Evolutionary conservation across 2,329 filamentous ascomycete genomes (phyloP).

Genomic region (Trichoderma citrinoviride): DNA sequence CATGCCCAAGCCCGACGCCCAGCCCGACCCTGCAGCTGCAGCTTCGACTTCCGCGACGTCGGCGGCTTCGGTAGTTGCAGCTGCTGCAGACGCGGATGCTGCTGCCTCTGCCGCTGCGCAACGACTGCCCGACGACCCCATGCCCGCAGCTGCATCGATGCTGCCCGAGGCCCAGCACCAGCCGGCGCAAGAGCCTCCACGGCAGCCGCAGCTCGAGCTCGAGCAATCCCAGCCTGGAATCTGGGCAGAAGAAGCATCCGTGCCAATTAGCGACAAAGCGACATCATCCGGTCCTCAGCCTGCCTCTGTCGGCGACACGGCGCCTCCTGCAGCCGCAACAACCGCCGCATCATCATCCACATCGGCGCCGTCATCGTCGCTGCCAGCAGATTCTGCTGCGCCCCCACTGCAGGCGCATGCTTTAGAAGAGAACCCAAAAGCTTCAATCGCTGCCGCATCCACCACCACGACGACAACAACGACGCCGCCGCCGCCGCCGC

Average conservation of each 20-base stretch:
- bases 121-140: not conserved
- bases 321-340: not conserved
- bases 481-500: constrained; percentile 24
- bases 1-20: constrained; percentile 2
- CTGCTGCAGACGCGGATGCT: not conserved
- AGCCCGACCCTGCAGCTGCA: constrained; percentile 1
- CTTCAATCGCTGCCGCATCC: not conserved
- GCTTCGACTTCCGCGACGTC: constrained; percentile 8
- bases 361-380: not conserved
- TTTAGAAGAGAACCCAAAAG: not conserved
- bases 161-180: constrained; percentile 5
- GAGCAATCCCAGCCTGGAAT: not conserved
- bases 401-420: constrained; percentile 5
- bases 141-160: not conserved
- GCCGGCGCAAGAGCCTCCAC: constrained; percentile 15
- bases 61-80: constrained; percentile 1
- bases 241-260: not conserved
- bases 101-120: not conserved
- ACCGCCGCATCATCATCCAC: not conserved
- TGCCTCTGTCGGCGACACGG: not conserved
- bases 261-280: not conserved
- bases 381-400: not conserved
- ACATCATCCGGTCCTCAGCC: not conserved
- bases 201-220: not conserved
- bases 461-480: constrained; percentile 17